Evolutionary conservation across 208 protist genomes (phyloP), one percentile per base, ranked within the genome.

Genomic region (Crithidia fasciculata): DNA sequence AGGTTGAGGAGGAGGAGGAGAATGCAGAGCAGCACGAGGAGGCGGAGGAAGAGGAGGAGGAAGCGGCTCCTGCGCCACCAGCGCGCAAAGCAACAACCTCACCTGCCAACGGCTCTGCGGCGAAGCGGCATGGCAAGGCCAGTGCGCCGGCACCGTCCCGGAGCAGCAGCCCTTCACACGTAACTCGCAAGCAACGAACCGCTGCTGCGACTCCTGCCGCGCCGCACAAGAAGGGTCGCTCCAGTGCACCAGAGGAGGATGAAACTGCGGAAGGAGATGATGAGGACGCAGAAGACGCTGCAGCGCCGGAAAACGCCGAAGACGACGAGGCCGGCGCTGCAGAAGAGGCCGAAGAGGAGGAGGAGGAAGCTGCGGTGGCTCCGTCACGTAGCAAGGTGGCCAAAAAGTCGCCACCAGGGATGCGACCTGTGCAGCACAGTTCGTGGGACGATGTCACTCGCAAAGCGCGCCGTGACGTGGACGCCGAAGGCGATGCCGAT

Each of bases 371-470:
- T 12, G 47, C 68, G n/a, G 8, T n/a, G 6, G n/a, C 53, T n/a
- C 13, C 58, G 36, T 36, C 56, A 28, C 28, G 28, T 28, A 28
- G 28, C 28, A 28, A 28, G 28, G 28, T 28, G 28, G 28, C 28
- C 19, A 72, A 55, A 18, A 76, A 63, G 62, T 74, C 70, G 56
- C 28, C 64, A 5, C 59, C 39, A 8, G 44, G 43, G 12, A 82
- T 87, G 78, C 78, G 56, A 13, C 68, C 60, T 9, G 84, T 87
- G 62, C 67, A 79, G 69, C 80, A 89, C 61, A 81, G 85, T 67
- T 79, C 72, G 10, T 88, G 86, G 86, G 83, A 91, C 50, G 76
- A 75, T 41, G 74, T 44, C 4, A 85, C 59, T 58, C 69, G n/a
- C 63, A 78, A 43, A 49, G 63, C 19, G 65, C 73, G 49, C 50